Evolutionary conservation across 1,139 yeast genomes (phyloP).

Genomic region (Nakaseomyces sp.): DNA sequence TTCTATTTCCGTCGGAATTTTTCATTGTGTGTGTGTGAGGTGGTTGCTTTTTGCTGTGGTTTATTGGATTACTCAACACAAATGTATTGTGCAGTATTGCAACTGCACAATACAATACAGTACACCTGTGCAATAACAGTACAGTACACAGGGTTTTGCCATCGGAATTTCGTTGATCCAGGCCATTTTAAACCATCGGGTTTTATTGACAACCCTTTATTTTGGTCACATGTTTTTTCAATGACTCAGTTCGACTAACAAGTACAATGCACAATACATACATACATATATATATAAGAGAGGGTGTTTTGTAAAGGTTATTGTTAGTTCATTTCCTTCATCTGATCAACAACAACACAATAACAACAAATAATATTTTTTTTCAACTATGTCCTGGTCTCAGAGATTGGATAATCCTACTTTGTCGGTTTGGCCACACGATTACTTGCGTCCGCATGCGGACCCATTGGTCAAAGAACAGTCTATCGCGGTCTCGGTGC

Average conservation of each 20-base stretch:
- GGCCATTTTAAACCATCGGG: neutral
- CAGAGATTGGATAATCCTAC: conserved; percentile 70
- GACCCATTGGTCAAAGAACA: conserved; percentile 59
- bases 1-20: neutral
- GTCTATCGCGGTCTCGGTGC: conserved; percentile 37
- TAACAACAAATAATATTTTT: conserved; percentile 10
- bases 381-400: conserved; percentile 47
- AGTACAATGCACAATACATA: neutral
- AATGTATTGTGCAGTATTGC: no score
- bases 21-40: no score
- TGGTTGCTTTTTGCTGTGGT: no score
- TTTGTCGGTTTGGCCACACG: conserved; percentile 78
- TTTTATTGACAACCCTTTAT: no score
- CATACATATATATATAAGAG: neutral
- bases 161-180: neutral
- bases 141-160: no score
- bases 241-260: neutral
- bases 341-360: neutral
- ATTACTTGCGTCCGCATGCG: conserved; percentile 70
- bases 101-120: no score
- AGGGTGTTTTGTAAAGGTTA: neutral
- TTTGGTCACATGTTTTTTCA: conserved; percentile 2
- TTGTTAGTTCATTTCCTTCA: neutral
- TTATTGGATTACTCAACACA: no score
- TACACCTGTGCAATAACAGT: no score